Evolutionary conservation across 768 basidiomycete genomes (phyloP), one percentile per base, ranked within the genome.

Genomic region (Mycena vitilis): DNA sequence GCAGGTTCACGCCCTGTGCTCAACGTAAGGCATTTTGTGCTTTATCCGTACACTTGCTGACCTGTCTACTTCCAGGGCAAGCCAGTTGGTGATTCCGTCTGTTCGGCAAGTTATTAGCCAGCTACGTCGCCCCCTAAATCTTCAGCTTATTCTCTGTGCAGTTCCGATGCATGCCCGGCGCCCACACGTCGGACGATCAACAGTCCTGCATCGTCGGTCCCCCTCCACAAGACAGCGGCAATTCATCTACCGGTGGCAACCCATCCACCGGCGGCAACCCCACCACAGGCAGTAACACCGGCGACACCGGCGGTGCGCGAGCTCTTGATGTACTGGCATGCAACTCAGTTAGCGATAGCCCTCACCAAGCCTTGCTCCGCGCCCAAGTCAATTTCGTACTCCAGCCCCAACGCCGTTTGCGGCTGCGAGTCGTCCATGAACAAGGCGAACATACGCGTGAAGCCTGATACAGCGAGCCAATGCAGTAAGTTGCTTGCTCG

Each of bases 141-240:
- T 15, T 40, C 10, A 40, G 11, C 40, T 40, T 15, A 30, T 30
- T 54, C 15, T n/a, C n/a, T n/a, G n/a, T 20, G n/a, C 37, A 56
- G 54, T 56, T 56, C n/a, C 54, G 40, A 56, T 56, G 54, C 36
- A 56, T 40, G 22, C 54, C 54, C 18, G 54, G 54, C 15, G 38
- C 40, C 54, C 13, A n/a, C n/a, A 18, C 30, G 22, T n/a, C 36
- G 20, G 54, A 38, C 20, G 34, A 40, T n/a, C 36, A n/a, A 9
- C 6, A 45, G 18, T 45, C 44, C 15, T 56, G 54, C 37, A 20
- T 38, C 10, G 36, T 10, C 18, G 37, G 30, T 2, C 13, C 20
- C 36, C n/a, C 36, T 8, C 13, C 30, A 15, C 34, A 37, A 12
- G 54, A 56, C 2, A n/a, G 54, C 20, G 37, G 22, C 20, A 56